Percentiles rank a stretch among this genome's conserved stretches.
Evolutionary conservation across 768 basidiomycete genomes (phyloP).

Genomic region (Mycena olivaceomarginata): DNA sequence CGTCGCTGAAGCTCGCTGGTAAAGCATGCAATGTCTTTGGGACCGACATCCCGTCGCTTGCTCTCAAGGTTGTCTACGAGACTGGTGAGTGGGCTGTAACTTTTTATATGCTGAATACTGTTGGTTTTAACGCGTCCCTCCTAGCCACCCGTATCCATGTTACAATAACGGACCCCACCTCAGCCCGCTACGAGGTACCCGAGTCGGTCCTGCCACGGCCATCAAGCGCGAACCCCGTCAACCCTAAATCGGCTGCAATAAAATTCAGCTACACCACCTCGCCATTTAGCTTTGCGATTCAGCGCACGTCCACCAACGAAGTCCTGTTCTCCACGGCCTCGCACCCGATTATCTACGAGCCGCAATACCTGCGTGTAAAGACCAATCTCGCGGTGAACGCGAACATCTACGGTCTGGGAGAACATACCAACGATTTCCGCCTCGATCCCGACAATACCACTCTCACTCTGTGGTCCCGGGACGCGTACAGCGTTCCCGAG

Average conservation of each 20-base stretch:
- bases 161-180: conserved; percentile 74
- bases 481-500: conserved; percentile 74
- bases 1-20: conserved; percentile 72
- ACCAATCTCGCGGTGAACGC: conserved; percentile 74
- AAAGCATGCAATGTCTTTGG: conserved; percentile 78
- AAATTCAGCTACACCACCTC: conserved; percentile 75
- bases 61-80: conserved; percentile 75
- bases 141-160: conserved; percentile 76
- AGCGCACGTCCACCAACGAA: conserved; percentile 68
- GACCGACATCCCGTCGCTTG: conserved; percentile 67
- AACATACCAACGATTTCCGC: conserved; percentile 80
- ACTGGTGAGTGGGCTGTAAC: conserved; percentile 61
- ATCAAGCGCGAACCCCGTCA: conserved; percentile 49
- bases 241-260: conserved; percentile 63
- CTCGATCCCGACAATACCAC: conserved; percentile 69
- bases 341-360: conserved; percentile 82
- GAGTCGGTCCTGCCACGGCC: conserved; percentile 78
- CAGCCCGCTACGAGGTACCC: conserved; percentile 78
- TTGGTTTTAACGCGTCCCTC: neutral
- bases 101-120: neutral
- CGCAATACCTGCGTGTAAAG: conserved; percentile 86
- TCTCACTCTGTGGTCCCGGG: conserved; percentile 78
- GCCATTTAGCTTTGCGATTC: conserved; percentile 79
- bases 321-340: conserved; percentile 77
- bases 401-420: conserved; percentile 89